Evolutionary conservation across 2,329 filamentous ascomycete genomes (phyloP).

Genomic region (Exophiala spinifera): DNA sequence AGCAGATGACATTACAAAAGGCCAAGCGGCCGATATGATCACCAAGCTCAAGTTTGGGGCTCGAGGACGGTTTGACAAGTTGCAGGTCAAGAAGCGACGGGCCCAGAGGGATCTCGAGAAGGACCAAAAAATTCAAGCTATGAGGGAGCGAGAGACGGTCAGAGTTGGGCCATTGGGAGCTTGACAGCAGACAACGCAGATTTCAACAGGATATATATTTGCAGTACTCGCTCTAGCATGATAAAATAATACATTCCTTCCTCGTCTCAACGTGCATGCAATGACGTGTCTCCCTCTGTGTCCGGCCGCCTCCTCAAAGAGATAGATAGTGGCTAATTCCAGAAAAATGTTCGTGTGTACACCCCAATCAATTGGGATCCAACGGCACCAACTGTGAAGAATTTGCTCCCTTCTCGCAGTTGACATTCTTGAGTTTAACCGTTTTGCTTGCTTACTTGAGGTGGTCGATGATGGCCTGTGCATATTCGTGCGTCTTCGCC

Average conservation of each 20-base stretch:
- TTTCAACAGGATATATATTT: slow-evolving; percentile 1
- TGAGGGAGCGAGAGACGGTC: slow-evolving; percentile 41
- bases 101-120: slow-evolving; percentile 39
- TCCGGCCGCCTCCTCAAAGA: too few relatives aligned
- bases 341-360: too few relatives aligned
- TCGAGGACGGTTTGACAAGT: slow-evolving; percentile 57
- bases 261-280: not conserved
- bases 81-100: slow-evolving; percentile 52
- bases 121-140: slow-evolving; percentile 28
- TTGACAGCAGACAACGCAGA: not conserved
- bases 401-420: not conserved
- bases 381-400: too few relatives aligned
- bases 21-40: slow-evolving; percentile 84
- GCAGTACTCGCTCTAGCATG: slow-evolving; percentile 18
- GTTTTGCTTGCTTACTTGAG: slow-evolving; percentile 35
- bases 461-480: slow-evolving; percentile 78
- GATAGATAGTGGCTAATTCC: too few relatives aligned
- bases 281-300: not conserved
- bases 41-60: slow-evolving; percentile 86
- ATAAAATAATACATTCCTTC: slow-evolving; percentile 16
- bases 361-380: too few relatives aligned
- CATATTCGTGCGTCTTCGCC: slow-evolving; percentile 93
- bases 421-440: too few relatives aligned
- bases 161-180: slow-evolving; percentile 47
- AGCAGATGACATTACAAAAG: slow-evolving; percentile 65